Base-by-base conservation (phyloP, 108 stramenopile species). In the Skeletonema potamos region DNA sequence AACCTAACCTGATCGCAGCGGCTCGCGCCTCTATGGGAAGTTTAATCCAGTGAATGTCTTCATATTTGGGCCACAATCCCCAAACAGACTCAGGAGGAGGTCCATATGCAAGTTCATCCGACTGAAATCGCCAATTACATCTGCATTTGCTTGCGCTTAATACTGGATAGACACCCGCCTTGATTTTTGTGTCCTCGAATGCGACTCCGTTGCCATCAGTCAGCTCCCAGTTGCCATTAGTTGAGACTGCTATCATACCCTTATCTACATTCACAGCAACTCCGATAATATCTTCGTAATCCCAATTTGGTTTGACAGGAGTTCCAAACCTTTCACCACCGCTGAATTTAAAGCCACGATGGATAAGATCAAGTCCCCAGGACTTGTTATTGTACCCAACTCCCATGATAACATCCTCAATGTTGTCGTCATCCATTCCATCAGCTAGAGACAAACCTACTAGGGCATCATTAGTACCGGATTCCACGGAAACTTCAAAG, bases 231-330 rank as follows among this genome's bases (percentile, higher is more conserved):
- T 13, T 34, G 5, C 62, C 62, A 63, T 71, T 37, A 2, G 22
- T 71, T 13, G 33, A 37, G 8, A 30, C 43, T 1, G 70, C 70
- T 22, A 71, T 71, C 70, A 71, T 71, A 17, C 70, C 70, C n/a
- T 29, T 71, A 0, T 71, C 70, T 1, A 71, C 17, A 43, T 71
- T 71, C 6, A 36, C 62, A 9, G 70, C 70, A 62, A 71, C 18
- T 15, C 70, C 70, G n/a, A 71, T 55, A 17, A 71, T 54, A 33
- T 36, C 37, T 1, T 44, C 70, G 0, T n/a, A 6, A 34, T 13
- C 12, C 70, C 68, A 70, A 26, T 46, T 20, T 2, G 62, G 54
- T 8, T 20, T 62, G 4, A 33, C 30, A 0, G 6, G 1, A 1
- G 41, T 8, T 13, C 54, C 70, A 17, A 4, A 18, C 10, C 29